These are phyloP conservation scores for Pulicaria dysenterica DNA, from an alignment of 129 eudicot genomes.

Conservation along the genomic window DNA sequence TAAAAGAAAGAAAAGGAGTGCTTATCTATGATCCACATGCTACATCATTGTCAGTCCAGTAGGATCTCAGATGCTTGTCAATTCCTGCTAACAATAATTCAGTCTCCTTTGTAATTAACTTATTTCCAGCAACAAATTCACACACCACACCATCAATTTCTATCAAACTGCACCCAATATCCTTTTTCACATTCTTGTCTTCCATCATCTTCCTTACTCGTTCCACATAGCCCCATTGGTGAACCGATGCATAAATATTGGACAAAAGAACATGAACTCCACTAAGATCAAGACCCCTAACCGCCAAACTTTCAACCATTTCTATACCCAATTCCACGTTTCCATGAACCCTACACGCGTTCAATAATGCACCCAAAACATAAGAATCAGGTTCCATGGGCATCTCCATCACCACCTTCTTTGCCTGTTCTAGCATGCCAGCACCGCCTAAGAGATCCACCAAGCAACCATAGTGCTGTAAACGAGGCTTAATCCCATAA, in stretches of 20 bases:
- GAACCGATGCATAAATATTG: constrained; percentile 63
- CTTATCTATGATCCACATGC: constrained; percentile 10
- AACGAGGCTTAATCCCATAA: constrained; percentile 57
- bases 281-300: constrained; percentile 45
- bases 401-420: constrained; percentile 48
- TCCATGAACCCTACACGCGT: constrained; percentile 67
- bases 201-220: constrained; percentile 59
- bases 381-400: constrained; percentile 67
- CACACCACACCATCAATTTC: constrained; percentile 52
- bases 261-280: constrained; percentile 75
- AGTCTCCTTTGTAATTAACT: constrained; percentile 32
- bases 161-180: constrained; percentile 67
- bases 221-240: constrained; percentile 70
- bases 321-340: constrained; percentile 49
- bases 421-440: constrained; percentile 63
- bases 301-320: constrained; percentile 43
- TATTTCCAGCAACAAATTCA: constrained; percentile 64
- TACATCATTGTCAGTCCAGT: constrained; percentile 27
- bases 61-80: constrained; percentile 51
- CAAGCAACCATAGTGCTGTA: constrained; percentile 71
- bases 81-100: constrained; percentile 28
- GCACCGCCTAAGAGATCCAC: constrained; percentile 72
- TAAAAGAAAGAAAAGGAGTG: background rate
- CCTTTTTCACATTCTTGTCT: constrained; percentile 54
- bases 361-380: constrained; percentile 66